These are phyloP conservation scores for Schizophyllum amplum DNA, from an alignment of 1,284 basidiomycete species.

Conservation along the genomic window DNA sequence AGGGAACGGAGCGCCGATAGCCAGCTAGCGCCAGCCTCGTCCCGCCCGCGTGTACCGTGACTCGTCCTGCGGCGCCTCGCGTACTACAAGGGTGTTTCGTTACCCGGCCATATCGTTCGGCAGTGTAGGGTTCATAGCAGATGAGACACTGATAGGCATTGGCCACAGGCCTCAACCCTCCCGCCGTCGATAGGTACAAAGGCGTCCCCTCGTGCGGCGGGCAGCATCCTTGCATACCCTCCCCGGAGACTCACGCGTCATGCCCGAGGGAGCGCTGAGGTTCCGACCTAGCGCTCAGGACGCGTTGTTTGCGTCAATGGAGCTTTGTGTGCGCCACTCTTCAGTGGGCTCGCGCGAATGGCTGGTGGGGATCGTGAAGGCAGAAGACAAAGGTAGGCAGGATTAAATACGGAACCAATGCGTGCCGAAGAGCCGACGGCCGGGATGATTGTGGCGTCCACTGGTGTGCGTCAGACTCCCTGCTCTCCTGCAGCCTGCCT, in stretches of 20 bases:
- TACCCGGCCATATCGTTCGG: not conserved
- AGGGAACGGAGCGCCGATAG: not conserved
- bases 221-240: not conserved
- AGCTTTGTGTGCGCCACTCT: not conserved
- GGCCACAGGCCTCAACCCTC: not conserved
- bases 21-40: not conserved
- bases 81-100: not conserved
- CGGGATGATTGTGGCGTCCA: not conserved
- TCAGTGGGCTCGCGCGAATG: not conserved
- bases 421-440: not conserved
- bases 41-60: not conserved
- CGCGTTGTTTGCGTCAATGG: not conserved
- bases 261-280: not conserved
- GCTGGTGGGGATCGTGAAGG: not conserved
- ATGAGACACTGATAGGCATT: not conserved
- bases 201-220: not conserved
- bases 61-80: not conserved
- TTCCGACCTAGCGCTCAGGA: not conserved
- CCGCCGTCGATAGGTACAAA: not conserved
- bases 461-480: not conserved
- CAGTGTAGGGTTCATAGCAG: not conserved
- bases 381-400: not conserved
- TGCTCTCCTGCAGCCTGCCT: no score
- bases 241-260: not conserved
- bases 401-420: not conserved